Percentiles rank a stretch among this genome's conserved stretches.
Evolutionary conservation across 225 moss, liverwort and hornwort species (phyloP).

Genomic region (Polytrichum formosum): DNA sequence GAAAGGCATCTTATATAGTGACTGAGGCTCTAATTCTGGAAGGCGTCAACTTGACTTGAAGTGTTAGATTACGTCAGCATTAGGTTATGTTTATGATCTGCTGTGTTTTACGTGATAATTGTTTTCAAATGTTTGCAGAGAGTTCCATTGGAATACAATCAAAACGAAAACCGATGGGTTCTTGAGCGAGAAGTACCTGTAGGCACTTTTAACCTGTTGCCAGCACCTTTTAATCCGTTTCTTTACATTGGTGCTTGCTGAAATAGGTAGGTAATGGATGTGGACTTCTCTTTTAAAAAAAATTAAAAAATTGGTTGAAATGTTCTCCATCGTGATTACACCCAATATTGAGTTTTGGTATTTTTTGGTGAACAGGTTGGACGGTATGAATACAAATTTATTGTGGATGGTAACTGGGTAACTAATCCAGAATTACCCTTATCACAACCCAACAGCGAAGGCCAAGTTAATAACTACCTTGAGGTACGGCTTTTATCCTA

Average conservation of each 20-base stretch:
- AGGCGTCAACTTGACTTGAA: too few species aligned
- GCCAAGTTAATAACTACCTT: constrained; percentile 81
- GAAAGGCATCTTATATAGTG: too few species aligned
- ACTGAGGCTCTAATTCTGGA: too few species aligned
- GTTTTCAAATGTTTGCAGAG: constrained; percentile 31
- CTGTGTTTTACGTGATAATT: too few species aligned
- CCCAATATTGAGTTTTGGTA: background rate
- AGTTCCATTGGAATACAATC: constrained; percentile 54
- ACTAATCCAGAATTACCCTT: constrained; percentile 61
- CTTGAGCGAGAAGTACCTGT: constrained; percentile 77
- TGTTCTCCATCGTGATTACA: background rate
- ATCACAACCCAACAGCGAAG: constrained; percentile 70
- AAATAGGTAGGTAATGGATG: background rate
- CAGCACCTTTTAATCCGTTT: background rate
- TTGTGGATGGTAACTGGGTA: constrained; percentile 86
- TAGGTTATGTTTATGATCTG: too few species aligned
- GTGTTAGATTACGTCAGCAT: too few species aligned
- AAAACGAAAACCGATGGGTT: constrained; percentile 69
- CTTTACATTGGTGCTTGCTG: background rate
- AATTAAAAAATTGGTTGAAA: background rate
- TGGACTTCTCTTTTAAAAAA: background rate
- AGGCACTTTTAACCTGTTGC: constrained; percentile 8
- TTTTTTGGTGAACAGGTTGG: constrained; percentile 48
- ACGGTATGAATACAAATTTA: constrained; percentile 74
- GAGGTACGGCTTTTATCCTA: constrained; percentile 44